These are phyloP conservation scores for Arthrobotrys sinensis DNA, from an alignment of 2,329 filamentous ascomycete species.

Conservation along the genomic window DNA sequence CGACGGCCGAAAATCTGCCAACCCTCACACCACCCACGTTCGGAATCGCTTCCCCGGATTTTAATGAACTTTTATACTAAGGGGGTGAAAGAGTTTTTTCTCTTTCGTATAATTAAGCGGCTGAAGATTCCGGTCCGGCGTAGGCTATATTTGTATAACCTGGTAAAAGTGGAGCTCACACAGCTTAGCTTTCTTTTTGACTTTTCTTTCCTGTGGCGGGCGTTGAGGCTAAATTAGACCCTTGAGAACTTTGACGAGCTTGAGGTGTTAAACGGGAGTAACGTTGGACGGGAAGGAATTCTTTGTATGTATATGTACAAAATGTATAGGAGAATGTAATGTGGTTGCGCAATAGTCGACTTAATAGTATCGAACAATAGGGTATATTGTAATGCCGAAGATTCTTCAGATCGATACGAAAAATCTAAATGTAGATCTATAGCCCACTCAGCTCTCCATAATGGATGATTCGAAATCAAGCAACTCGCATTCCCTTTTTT, in stretches of 20 bases:
- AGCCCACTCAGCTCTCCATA: too few relatives aligned
- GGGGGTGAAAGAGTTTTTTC: not conserved
- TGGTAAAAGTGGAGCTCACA: constrained; percentile 13
- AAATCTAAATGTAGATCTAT: too few relatives aligned
- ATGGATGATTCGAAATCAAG: too few relatives aligned
- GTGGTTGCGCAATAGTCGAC: too few relatives aligned
- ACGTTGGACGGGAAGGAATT: too few relatives aligned
- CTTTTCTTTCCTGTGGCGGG: not conserved
- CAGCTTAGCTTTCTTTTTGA: constrained; percentile 6
- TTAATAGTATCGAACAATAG: too few relatives aligned
- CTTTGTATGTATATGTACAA: too few relatives aligned
- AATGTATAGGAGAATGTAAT: too few relatives aligned
- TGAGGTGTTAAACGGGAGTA: not conserved
- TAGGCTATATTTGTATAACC: constrained; percentile 45
- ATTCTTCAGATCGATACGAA: too few relatives aligned
- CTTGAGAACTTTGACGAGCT: not conserved
- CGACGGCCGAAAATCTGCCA: not conserved
- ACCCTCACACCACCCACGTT: constrained; percentile 3
- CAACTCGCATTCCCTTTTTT: too few relatives aligned
- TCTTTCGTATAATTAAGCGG: constrained; percentile 26
- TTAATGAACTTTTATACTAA: not conserved
- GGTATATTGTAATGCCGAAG: too few relatives aligned
- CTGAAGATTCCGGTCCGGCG: constrained; percentile 38
- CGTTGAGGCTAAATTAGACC: constrained; percentile 9
- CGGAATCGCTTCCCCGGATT: constrained; percentile 46